phyloP scores from a whole-genome alignment of 192 early-diverging fungal genomes.

The Coemansia erecta region DNA sequence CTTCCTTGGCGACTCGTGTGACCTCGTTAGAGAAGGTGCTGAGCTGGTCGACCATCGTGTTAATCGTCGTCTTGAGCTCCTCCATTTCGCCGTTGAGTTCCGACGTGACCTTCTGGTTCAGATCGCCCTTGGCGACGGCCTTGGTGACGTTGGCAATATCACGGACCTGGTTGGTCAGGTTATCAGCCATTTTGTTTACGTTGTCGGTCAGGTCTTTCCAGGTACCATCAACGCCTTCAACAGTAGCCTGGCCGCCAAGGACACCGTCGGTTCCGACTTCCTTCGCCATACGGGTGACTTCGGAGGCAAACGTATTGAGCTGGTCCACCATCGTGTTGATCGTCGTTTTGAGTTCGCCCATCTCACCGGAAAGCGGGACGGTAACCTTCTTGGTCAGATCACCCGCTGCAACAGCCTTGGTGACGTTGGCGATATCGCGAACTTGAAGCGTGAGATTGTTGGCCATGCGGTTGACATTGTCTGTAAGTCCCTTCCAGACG shows the following conservation, averaged over 20 bases:
- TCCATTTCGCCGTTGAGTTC: slow-evolving; percentile 60
- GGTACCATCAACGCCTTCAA: slow-evolving; percentile 59
- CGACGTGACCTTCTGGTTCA: slow-evolving; percentile 60
- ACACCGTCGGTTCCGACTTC: slow-evolving; percentile 70
- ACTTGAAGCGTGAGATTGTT: slow-evolving; percentile 62
- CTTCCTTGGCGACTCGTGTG: slow-evolving; percentile 60
- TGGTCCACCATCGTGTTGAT: slow-evolving; percentile 67
- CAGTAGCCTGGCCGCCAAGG: slow-evolving; percentile 65
- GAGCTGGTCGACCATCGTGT: slow-evolving; percentile 68
- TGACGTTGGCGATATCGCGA: slow-evolving; percentile 57
- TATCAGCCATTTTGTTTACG: slow-evolving; percentile 69
- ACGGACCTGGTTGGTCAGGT: slow-evolving; percentile 66
- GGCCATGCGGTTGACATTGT: slow-evolving; percentile 67
- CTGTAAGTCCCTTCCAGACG: slow-evolving; percentile 62
- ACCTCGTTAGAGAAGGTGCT: slow-evolving; percentile 63
- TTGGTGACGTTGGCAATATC: slow-evolving; percentile 65
- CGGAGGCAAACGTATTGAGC: slow-evolving; percentile 61
- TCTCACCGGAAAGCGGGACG: slow-evolving; percentile 56
- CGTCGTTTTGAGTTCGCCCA: slow-evolving; percentile 56
- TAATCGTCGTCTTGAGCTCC: slow-evolving; percentile 62
- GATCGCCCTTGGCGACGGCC: slow-evolving; percentile 65
- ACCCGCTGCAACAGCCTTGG: slow-evolving; percentile 56
- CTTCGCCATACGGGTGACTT: slow-evolving; percentile 63
- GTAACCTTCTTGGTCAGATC: slow-evolving; percentile 58
- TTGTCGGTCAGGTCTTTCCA: slow-evolving; percentile 70